Conservation (phyloP, 345 rosid species). For the Noccaea bulbosa region DNA sequence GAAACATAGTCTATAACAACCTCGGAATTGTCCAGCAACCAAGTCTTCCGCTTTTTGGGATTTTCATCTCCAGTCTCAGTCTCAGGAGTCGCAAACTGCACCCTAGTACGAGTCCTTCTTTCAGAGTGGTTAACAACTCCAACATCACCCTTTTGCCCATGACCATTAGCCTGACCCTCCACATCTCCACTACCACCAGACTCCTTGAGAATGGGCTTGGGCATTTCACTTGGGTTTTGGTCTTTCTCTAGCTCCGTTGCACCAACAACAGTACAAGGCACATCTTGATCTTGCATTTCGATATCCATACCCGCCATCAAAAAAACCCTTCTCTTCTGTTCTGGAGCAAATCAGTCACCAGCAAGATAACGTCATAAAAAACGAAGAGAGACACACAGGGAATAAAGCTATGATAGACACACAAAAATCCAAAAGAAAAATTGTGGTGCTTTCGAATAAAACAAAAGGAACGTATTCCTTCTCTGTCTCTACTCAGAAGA, state of each 20-base stretch:
- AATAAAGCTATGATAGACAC: not conserved
- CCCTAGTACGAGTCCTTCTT: slow-evolving; percentile 38
- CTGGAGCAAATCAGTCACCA: slow-evolving; percentile 19
- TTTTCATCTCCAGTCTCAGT: slow-evolving; percentile 41
- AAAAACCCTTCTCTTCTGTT: slow-evolving; percentile 28
- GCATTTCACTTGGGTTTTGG: slow-evolving; percentile 42
- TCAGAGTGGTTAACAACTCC: slow-evolving; percentile 29
- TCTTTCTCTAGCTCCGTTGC: slow-evolving; percentile 20
- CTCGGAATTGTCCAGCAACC: slow-evolving; percentile 61
- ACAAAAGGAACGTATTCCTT: not conserved
- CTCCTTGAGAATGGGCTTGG: slow-evolving; percentile 18
- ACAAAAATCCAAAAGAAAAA: slow-evolving; percentile 1
- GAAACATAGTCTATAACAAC: slow-evolving; percentile 47
- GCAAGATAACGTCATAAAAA: not conserved
- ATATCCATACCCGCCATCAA: slow-evolving; percentile 57
- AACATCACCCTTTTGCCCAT: slow-evolving; percentile 30
- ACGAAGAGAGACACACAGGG: not conserved
- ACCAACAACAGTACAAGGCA: slow-evolving; percentile 32
- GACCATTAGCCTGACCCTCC: slow-evolving; percentile 21
- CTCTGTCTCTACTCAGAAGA: not conserved
- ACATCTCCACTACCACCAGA: slow-evolving; percentile 14
- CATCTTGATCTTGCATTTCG: slow-evolving; percentile 51
- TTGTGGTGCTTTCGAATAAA: not conserved
- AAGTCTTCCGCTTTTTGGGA: slow-evolving; percentile 56
- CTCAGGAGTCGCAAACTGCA: slow-evolving; percentile 36